phyloP scores from a whole-genome alignment of 352 stramenopile genomes.

The Phytophthora melonis region DNA sequence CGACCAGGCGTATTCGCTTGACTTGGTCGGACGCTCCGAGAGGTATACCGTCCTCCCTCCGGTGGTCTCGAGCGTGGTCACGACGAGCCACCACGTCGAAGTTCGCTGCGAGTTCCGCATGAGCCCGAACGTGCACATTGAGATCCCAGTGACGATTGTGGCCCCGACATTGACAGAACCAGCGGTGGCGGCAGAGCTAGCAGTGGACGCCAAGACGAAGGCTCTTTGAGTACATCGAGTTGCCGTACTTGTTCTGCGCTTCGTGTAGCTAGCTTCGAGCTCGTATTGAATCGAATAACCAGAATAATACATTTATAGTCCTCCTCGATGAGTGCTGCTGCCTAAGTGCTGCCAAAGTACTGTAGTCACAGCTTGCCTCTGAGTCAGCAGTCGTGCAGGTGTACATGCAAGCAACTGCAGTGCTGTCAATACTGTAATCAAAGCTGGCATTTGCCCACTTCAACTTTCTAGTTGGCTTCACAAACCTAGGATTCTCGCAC shows the following conservation, averaged over 20 bases:
- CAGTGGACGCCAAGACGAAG: slow-evolving; percentile 22
- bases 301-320: too few relatives aligned
- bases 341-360: too few relatives aligned
- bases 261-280: background rate
- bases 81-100: slow-evolving; percentile 27
- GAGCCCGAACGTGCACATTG: slow-evolving; percentile 36
- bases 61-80: slow-evolving; percentile 25
- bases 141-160: slow-evolving; percentile 40
- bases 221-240: background rate
- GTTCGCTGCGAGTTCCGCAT: slow-evolving; percentile 37
- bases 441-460: background rate
- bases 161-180: slow-evolving; percentile 4
- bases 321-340: too few relatives aligned
- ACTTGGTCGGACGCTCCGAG: slow-evolving; percentile 25
- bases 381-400: too few relatives aligned
- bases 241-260: background rate
- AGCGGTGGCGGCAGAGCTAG: slow-evolving; percentile 7
- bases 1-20: slow-evolving; percentile 30
- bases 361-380: too few relatives aligned
- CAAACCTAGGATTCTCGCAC: background rate
- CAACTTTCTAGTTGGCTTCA: background rate
- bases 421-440: too few relatives aligned
- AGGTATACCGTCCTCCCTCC: slow-evolving; percentile 26
- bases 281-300: too few relatives aligned
- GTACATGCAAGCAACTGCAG: too few relatives aligned